phyloP scores from a whole-genome alignment of 208 protist species.

The Leishmania braziliensis region DNA sequence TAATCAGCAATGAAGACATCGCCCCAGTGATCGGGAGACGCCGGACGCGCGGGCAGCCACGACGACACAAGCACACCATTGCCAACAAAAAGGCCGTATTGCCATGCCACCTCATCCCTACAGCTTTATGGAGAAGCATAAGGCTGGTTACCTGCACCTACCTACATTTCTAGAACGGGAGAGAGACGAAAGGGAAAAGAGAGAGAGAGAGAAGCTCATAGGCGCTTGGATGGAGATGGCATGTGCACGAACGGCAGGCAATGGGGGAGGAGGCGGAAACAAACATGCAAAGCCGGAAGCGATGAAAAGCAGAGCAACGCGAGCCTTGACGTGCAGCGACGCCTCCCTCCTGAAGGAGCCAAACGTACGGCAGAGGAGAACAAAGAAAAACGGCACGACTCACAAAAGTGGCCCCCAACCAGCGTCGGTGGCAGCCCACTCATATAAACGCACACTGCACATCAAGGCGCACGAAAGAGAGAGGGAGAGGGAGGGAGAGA shows the following conservation, averaged over 20 bases:
- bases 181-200: not conserved
- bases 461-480: not conserved
- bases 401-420: too few relatives aligned
- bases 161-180: not conserved
- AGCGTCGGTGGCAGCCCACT: too few relatives aligned
- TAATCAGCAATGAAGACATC: not conserved
- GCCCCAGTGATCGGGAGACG: not conserved
- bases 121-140: not conserved
- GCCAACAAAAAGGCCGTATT: not conserved
- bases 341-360: not conserved
- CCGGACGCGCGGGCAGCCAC: not conserved
- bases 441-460: not conserved
- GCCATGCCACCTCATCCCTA: not conserved
- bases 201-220: not conserved
- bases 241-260: not conserved
- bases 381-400: not conserved
- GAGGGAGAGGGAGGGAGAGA: not conserved
- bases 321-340: not conserved
- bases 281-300: not conserved
- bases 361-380: not conserved
- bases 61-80: not conserved
- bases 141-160: not conserved
- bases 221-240: not conserved
- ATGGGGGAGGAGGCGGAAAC: not conserved
- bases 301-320: not conserved